phyloP scores from a whole-genome alignment of 352 stramenopile species.

The Globisporangium radiosum region DNA sequence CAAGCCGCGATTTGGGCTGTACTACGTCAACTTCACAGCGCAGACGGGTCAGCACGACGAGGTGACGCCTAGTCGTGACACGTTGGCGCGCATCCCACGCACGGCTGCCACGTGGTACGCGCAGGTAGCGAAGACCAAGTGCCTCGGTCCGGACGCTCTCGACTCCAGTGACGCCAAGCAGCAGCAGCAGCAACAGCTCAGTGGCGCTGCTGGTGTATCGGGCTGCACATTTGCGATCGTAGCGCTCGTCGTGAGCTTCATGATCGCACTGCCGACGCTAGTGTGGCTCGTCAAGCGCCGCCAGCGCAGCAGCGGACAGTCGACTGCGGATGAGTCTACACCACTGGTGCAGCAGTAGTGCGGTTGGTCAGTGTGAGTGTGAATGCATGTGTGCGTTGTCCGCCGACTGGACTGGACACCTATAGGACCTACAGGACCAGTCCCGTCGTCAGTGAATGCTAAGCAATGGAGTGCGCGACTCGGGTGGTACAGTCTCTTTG shows the following conservation, averaged over 20 bases:
- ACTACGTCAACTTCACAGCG: constrained; percentile 45
- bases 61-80: constrained; percentile 14
- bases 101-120: constrained; percentile 54
- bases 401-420: too few species aligned
- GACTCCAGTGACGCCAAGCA: too few species aligned
- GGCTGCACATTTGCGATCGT: not conserved
- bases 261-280: not conserved
- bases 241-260: not conserved
- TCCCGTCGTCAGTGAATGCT: too few species aligned
- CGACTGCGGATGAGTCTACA: not conserved
- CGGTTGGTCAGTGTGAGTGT: not conserved
- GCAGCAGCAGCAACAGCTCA: not conserved
- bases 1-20: constrained; percentile 45
- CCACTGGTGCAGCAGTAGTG: not conserved
- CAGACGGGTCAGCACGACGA: constrained; percentile 21
- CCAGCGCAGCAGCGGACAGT: not conserved
- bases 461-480: not conserved
- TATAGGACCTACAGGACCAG: too few species aligned
- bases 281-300: not conserved
- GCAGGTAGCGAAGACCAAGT: constrained; percentile 47
- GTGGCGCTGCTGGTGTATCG: not conserved
- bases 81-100: constrained; percentile 31
- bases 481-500: not conserved
- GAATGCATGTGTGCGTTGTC: not conserved
- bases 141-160: constrained; percentile 18